Evolutionary conservation across 2,329 filamentous ascomycete species (phyloP).

Genomic region (Bipolaris oryzae): DNA sequence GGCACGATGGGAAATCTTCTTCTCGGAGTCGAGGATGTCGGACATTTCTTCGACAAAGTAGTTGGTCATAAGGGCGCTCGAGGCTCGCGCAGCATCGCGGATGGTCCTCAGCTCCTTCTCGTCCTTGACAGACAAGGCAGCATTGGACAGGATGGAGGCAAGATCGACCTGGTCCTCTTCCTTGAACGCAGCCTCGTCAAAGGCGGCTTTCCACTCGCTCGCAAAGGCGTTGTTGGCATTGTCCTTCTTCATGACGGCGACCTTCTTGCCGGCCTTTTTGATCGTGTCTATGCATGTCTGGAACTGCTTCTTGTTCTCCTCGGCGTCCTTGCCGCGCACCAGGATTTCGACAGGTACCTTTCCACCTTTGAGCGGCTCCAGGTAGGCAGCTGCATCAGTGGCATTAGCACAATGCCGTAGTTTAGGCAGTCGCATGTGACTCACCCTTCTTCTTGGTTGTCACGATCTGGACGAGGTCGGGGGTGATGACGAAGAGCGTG

Average conservation of each 20-base stretch:
- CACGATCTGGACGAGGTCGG: conserved; percentile 86
- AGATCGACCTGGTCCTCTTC: conserved; percentile 91
- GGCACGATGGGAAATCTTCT: conserved; percentile 89
- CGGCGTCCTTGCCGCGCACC: conserved; percentile 87
- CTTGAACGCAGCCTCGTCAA: conserved; percentile 73
- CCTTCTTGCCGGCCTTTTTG: conserved; percentile 87
- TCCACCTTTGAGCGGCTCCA: conserved; percentile 89
- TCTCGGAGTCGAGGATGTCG: conserved; percentile 90
- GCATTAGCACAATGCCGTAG: conserved; percentile 36
- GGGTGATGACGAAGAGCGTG: conserved; percentile 89
- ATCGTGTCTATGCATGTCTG: conserved; percentile 82
- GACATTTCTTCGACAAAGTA: conserved; percentile 99
- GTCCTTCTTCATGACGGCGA: conserved; percentile 86
- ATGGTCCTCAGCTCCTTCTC: conserved; percentile 92
- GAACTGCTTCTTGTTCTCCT: conserved; percentile 90
- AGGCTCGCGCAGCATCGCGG: conserved; percentile 91
- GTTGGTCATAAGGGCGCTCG: conserved; percentile 90
- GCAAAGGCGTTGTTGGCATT: conserved; percentile 84
- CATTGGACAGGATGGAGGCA: conserved; percentile 76
- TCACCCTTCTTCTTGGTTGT: conserved; percentile 97
- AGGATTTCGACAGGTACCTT: conserved; percentile 92
- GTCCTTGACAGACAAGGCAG: conserved; percentile 90
- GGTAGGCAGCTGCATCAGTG: conserved; percentile 75
- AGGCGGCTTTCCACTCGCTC: conserved; percentile 92
- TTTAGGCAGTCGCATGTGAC: conserved; percentile 2